phyloP scores from a whole-genome alignment of 352 stramenopile genomes.

The Phytophthora kernoviae region DNA sequence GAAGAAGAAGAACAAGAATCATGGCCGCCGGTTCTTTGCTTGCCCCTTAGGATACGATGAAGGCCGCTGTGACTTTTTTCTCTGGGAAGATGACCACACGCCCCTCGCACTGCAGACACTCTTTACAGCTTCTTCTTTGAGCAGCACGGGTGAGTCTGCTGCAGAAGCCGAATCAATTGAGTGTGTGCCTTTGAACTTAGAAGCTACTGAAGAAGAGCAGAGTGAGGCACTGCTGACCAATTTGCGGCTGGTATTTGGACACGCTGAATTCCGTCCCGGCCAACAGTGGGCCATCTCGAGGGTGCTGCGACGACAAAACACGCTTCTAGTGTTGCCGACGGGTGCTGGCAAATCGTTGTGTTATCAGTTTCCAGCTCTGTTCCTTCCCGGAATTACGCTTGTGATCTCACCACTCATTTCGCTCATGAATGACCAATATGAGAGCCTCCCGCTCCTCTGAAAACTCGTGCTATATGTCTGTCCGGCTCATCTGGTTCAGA shows the following conservation, averaged over 20 bases:
- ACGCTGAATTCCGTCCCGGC: constrained; percentile 75
- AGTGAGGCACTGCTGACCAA: constrained; percentile 66
- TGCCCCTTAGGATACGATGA: constrained; percentile 76
- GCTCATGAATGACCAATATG: constrained; percentile 94
- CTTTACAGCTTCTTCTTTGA: constrained; percentile 30
- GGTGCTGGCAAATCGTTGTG: constrained; percentile 98
- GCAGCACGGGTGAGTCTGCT: constrained; percentile 16
- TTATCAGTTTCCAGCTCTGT: constrained; percentile 94
- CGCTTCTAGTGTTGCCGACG: constrained; percentile 95
- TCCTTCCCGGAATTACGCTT: constrained; percentile 88
- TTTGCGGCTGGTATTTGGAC: constrained; percentile 85
- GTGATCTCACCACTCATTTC: constrained; percentile 94
- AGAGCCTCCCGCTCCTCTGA: constrained; percentile 76
- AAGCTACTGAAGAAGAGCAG: constrained; percentile 46
- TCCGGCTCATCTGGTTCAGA: constrained; percentile 38
- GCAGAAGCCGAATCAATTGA: constrained; percentile 33
- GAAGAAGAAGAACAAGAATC: constrained; percentile 89
- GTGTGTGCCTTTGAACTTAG: constrained; percentile 61
- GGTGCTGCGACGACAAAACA: constrained; percentile 64
- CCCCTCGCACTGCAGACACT: constrained; percentile 66
- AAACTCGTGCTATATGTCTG: constrained; percentile 62
- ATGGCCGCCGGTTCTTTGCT: constrained; percentile 71
- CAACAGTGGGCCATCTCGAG: constrained; percentile 87
- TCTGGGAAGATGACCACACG: constrained; percentile 83
- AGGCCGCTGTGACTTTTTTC: constrained; percentile 85